These are phyloP conservation scores for Oryza nivara DNA, from an alignment of 176 grass and related monocot genomes.

Conservation along the genomic window DNA sequence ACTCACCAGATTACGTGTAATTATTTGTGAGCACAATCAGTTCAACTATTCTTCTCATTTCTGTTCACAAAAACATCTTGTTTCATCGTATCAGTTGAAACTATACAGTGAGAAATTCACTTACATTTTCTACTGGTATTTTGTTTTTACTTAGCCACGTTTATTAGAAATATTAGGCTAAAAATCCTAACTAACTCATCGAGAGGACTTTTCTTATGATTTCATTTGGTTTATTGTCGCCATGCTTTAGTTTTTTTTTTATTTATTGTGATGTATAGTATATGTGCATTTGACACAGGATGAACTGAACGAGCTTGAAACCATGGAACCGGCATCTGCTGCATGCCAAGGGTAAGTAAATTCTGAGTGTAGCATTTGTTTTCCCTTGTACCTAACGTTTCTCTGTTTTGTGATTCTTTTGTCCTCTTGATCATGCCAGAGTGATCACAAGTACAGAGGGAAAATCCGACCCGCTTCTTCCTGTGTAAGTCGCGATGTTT, in stretches of 20 bases:
- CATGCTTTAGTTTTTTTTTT: neutral
- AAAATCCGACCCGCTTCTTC: constrained; percentile 86
- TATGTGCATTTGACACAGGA: constrained; percentile 49
- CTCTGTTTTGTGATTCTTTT: constrained; percentile 5
- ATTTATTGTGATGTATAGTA: constrained; percentile 17
- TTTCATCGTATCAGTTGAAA: neutral
- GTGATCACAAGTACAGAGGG: constrained; percentile 78
- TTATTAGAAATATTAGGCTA: constrained; percentile 22
- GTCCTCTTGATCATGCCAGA: constrained; percentile 47
- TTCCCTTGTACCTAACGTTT: neutral
- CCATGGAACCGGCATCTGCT: constrained; percentile 71
- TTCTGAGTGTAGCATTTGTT: constrained; percentile 35
- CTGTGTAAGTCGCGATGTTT: constrained; percentile 61
- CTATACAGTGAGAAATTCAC: too few species aligned
- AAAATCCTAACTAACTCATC: neutral
- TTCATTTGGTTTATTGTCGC: neutral
- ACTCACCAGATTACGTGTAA: neutral
- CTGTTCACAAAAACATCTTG: neutral
- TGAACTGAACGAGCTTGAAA: constrained; percentile 84
- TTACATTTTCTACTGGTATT: too few species aligned
- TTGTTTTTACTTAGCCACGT: neutral
- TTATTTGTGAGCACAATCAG: too few species aligned
- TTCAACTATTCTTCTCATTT: too few species aligned
- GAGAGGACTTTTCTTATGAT: too few species aligned
- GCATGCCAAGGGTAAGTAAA: constrained; percentile 86